Evolutionary conservation across 805 yeast genomes (phyloP), one percentile per base, ranked within the genome.

Genomic region (Yamadazyma philogaea): DNA sequence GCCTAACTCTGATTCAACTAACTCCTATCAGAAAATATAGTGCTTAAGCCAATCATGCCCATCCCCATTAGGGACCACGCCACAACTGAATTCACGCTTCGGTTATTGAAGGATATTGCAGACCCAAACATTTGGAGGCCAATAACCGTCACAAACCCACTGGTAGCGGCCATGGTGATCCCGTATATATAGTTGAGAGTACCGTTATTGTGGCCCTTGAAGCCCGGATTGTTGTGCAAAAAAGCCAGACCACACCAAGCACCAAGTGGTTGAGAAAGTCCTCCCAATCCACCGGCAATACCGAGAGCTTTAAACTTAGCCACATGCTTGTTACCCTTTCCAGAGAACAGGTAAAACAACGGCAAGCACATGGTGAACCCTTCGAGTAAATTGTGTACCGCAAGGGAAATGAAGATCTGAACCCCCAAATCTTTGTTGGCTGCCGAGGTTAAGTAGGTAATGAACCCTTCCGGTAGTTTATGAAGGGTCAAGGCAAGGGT

Each of bases 331-430:
- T 79, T 73, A 2, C 54, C 44, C 3, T 57, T 54, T 3, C 55
- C 45, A 4, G 57, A 56, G 48, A 91, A 70, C 7, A 95, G 87
- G 39, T 90, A 77, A 57, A 84, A 93, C 24, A 91, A 68, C 0
- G 98, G 98, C 35, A 90, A 70, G 11, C 96, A 87, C 86, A 91
- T 90, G 12, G 93, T 80, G 59, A 93, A 89, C 0, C 98, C 99
- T 60, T 91, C 99, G 17, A 90, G 83, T 51, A 88, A 82, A 61
- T 93, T 93, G 65, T 91, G 99, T 21, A 93, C 78, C 10, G 89
- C 79, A 56, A 91, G 72, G 37, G 96, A 88, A 16, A 90, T 60
- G 55, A 93, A 90, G 10, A 91, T 87, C 12, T 87, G 75, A 16
- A 88, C 53, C 0, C 98, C 97, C 20, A 89, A 64, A 24, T 72